A percentile compares a stretch with the other conserved stretches of the same genome.
phyloP scores from a whole-genome alignment of 192 early-diverging fungal genomes.

The Mycoemilia scoparia region DNA sequence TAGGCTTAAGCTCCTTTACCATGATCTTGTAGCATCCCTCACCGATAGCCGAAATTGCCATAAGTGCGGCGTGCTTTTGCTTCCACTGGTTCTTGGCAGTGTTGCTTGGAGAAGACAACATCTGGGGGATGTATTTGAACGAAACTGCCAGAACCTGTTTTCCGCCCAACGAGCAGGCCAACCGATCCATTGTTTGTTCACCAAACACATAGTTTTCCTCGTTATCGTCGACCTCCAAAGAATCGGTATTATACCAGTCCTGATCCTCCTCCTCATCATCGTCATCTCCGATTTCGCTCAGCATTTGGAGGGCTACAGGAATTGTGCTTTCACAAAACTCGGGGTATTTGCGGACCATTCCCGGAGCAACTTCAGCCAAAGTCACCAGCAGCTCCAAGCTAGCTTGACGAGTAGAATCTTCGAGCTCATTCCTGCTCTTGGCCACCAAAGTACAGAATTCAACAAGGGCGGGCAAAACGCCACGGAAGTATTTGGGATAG shows the following conservation, averaged over 20 bases:
- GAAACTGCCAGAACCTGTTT: slow-evolving; percentile 73
- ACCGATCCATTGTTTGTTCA: slow-evolving; percentile 90
- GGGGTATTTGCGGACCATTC: slow-evolving; percentile 76
- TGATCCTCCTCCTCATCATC: too few species aligned
- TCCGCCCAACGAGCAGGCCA: slow-evolving; percentile 70
- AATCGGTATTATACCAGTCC: slow-evolving; percentile 77
- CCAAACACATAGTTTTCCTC: slow-evolving; percentile 78
- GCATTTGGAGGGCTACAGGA: slow-evolving; percentile 86
- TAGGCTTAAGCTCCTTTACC: slow-evolving; percentile 69
- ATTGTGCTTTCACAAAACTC: slow-evolving; percentile 62
- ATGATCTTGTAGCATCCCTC: slow-evolving; percentile 94
- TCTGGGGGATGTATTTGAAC: slow-evolving; percentile 74
- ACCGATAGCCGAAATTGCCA: slow-evolving; percentile 89
- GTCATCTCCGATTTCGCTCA: slow-evolving; percentile 77
- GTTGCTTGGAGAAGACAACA: slow-evolving; percentile 71
- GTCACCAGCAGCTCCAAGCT: slow-evolving; percentile 86
- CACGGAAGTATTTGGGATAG: slow-evolving; percentile 64
- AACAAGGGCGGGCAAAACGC: slow-evolving; percentile 53
- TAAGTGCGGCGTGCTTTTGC: slow-evolving; percentile 77
- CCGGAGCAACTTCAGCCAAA: slow-evolving; percentile 71
- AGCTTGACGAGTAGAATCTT: slow-evolving; percentile 68
- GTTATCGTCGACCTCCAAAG: slow-evolving; percentile 76
- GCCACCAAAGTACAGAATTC: slow-evolving; percentile 58
- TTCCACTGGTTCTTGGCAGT: slow-evolving; percentile 79
- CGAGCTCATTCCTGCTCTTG: slow-evolving; percentile 63